These are phyloP conservation scores for Trichoderma koningiopsis DNA, from an alignment of 2,329 filamentous ascomycete species.

Conservation along the genomic window DNA sequence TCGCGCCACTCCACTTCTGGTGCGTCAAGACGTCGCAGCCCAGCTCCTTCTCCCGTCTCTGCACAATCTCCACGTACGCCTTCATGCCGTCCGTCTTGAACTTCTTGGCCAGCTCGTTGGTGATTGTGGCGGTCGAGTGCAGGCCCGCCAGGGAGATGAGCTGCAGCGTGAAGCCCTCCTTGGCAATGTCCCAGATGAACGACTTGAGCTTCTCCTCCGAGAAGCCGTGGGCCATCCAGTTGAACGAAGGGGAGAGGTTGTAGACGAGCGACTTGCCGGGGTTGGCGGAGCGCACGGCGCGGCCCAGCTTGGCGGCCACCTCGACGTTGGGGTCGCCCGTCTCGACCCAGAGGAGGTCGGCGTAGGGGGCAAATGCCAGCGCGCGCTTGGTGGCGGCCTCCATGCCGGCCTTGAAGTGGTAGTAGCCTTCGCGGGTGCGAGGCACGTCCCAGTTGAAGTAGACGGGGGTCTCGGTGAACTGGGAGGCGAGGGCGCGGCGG, in stretches of 20 bases:
- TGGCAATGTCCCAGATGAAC: constrained; percentile 95
- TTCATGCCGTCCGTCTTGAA: constrained; percentile 95
- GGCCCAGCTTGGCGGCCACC: constrained; percentile 74
- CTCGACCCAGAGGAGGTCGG: constrained; percentile 96
- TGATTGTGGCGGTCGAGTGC: constrained; percentile 65
- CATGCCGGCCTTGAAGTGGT: constrained; percentile 86
- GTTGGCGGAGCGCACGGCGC: constrained; percentile 68
- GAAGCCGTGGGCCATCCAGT: constrained; percentile 97
- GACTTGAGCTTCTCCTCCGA: constrained; percentile 77
- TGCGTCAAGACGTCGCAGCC: constrained; percentile 92
- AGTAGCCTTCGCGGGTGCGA: constrained; percentile 89
- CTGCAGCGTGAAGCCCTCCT: constrained; percentile 76
- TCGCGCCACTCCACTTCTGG: constrained; percentile 77
- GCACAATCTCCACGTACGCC: constrained; percentile 93
- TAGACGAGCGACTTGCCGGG: constrained; percentile 92
- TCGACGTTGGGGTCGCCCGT: constrained; percentile 84
- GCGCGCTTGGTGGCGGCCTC: constrained; percentile 88
- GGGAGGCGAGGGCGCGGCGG: constrained; percentile 70
- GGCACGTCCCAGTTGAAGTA: constrained; percentile 91
- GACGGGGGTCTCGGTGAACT: constrained; percentile 67
- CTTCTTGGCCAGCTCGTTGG: constrained; percentile 72
- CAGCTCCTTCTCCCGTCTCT: constrained; percentile 85
- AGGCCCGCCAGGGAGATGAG: constrained; percentile 67
- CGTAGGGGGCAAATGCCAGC: constrained; percentile 86
- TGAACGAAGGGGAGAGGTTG: constrained; percentile 95